Base-by-base conservation (phyloP, 2,329 filamentous ascomycete species). In the Truncatella angustata region DNA sequence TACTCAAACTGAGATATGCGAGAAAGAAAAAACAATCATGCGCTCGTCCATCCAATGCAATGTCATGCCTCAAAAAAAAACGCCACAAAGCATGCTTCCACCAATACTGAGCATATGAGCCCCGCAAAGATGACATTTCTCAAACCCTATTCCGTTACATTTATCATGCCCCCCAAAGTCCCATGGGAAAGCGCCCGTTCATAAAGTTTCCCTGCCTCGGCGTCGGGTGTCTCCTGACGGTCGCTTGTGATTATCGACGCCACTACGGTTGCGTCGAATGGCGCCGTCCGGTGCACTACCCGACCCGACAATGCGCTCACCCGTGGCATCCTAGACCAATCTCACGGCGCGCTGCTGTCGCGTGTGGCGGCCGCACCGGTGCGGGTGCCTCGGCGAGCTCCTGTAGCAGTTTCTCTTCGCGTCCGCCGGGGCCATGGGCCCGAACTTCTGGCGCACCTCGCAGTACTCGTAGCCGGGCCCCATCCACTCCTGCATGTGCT, bases 401-500 rank as follows among this genome's bases (percentile, higher is more conserved):
- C 81, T 78, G 63, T 78, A 82, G 68, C 83, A 86, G 51, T 76
- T 78, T 21, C 71, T 63, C 62, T 73, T 76, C 5, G 78, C 75
- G 2, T 71, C 73, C 28, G 71, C 69, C 3, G 64, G 66, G 1
- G 82, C 79, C 9, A 66, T 68, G 16, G 69, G 67, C 34, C 82
- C 82, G 59, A 78, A 86, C 63, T 78, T 78, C 61, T 80, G 73
- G 62, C 76, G 79, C 58, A 86, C 79, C 52, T 73, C 74, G 70
- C 82, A 86, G 68, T 86, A 86, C 66, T 86, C 82, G 54, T 74
- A 68, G 18, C 66, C 72, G 35, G 72, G 68, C 50, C 79, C 79
- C 75, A 85, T 79, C 80, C 82, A 86, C 36, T 73, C 74, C 60
- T 74, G 73, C 59, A 86, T 75, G 63, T 86, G 83, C 57, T 80